Conservation (phyloP, 2,329 filamentous ascomycete species). For the Keithomyces neogunnii region DNA sequence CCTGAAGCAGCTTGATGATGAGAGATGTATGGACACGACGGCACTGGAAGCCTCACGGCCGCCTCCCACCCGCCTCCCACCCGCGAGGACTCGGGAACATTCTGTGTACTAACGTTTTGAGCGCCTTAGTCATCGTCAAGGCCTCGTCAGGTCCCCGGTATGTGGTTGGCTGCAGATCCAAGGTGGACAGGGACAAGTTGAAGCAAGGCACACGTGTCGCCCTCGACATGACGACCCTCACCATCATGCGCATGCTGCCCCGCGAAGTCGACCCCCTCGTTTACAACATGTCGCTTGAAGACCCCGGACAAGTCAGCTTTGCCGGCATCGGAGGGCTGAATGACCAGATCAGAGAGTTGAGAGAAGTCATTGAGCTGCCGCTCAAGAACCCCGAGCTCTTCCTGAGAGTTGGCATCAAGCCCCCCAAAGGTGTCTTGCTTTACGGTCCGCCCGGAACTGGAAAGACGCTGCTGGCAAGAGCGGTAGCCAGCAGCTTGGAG, state of each 20-base stretch:
- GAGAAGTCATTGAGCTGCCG: slow-evolving; percentile 95
- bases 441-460: slow-evolving; percentile 96
- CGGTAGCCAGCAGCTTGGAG: slow-evolving; percentile 91
- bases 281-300: slow-evolving; percentile 99
- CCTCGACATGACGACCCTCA: slow-evolving; percentile 98
- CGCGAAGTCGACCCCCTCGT: slow-evolving; percentile 97
- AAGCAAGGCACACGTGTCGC: slow-evolving; percentile 98
- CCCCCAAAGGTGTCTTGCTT: slow-evolving; percentile 90
- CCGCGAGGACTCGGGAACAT: neutral
- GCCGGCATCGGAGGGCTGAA: slow-evolving; percentile 95
- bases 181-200: slow-evolving; percentile 93
- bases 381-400: slow-evolving; percentile 99
- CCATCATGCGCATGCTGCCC: slow-evolving; percentile 99
- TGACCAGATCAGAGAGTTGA: slow-evolving; percentile 93
- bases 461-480: slow-evolving; percentile 89
- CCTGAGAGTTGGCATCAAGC: slow-evolving; percentile 94
- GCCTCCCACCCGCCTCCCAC: neutral
- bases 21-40: slow-evolving; percentile 66
- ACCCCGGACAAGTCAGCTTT: slow-evolving; percentile 96
- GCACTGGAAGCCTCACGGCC: neutral
- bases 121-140: slow-evolving; percentile 79
- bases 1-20: slow-evolving; percentile 95
- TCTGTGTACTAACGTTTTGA: slow-evolving; percentile 5
- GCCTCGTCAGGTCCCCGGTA: slow-evolving; percentile 95
- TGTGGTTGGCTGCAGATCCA: slow-evolving; percentile 95